Conservation (phyloP, 192 early-diverging fungal genomes). For the Backusella psychrophila region DNA sequence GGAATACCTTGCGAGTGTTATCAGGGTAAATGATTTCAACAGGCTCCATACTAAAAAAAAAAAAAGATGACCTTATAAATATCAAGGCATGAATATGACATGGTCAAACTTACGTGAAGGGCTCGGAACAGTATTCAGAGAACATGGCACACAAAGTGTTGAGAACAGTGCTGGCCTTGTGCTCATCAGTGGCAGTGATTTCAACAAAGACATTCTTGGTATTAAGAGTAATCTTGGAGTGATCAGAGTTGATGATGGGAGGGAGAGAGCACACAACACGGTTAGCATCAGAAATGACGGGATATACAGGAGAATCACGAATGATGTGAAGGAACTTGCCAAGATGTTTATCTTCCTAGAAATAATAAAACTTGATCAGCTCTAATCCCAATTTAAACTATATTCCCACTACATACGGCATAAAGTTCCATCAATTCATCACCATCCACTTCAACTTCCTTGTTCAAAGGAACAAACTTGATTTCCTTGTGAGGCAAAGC, state of each 20-base stretch:
- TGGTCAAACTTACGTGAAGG: constrained; percentile 75
- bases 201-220: constrained; percentile 99
- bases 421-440: constrained; percentile 90
- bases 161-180: constrained; percentile 91
- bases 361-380: background rate
- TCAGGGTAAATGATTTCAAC: constrained; percentile 89
- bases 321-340: constrained; percentile 94
- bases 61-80: too few species aligned
- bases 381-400: background rate
- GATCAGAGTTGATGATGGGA: constrained; percentile 98
- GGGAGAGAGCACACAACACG: constrained; percentile 89
- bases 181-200: constrained; percentile 94
- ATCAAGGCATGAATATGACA: background rate
- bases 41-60: constrained; percentile 82
- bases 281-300: constrained; percentile 86
- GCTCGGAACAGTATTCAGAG: constrained; percentile 87
- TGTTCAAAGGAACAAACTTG: constrained; percentile 90
- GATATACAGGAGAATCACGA: constrained; percentile 84
- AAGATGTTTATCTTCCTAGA: constrained; percentile 72
- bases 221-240: constrained; percentile 92
- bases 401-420: constrained; percentile 44
- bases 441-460: constrained; percentile 83
- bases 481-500: constrained; percentile 89
- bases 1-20: constrained; percentile 63
- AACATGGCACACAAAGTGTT: constrained; percentile 97